Evolutionary conservation across 2,329 filamentous ascomycete species (phyloP).

Genomic region (Geosmithia flava): DNA sequence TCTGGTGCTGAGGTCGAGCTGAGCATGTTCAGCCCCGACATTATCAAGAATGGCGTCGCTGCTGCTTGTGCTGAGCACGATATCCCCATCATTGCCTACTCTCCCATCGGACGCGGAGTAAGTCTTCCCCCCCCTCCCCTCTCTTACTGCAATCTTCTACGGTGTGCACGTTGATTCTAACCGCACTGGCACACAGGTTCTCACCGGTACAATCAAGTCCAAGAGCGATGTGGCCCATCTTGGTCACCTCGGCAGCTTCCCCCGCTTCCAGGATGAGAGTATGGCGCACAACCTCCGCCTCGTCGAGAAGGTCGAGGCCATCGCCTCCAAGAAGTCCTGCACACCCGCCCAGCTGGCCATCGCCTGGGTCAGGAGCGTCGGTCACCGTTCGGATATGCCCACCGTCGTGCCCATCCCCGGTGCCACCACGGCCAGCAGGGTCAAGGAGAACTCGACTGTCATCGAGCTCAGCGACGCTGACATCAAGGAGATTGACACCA

Average conservation of each 20-base stretch:
- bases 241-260: constrained; percentile 30
- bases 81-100: constrained; percentile 63
- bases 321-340: constrained; percentile 47
- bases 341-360: constrained; percentile 55
- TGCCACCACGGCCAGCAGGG: constrained; percentile 39
- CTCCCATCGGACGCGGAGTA: constrained; percentile 50
- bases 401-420: constrained; percentile 56
- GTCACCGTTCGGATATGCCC: constrained; percentile 37
- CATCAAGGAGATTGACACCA: constrained; percentile 33
- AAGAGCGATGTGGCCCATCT: constrained; percentile 40
- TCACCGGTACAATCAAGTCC: constrained; percentile 42
- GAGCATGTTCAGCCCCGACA: constrained; percentile 34
- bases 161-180: too few species aligned
- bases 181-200: constrained; percentile 32
- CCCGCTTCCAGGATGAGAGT: constrained; percentile 49
- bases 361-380: constrained; percentile 44
- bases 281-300: constrained; percentile 53
- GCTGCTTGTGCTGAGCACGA: constrained; percentile 46
- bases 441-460: constrained; percentile 46
- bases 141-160: too few species aligned
- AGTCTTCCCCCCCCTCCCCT: constrained; percentile 6
- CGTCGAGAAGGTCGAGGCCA: constrained; percentile 38
- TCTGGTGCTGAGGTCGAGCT: constrained; percentile 41
- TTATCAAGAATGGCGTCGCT: constrained; percentile 36
- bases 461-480: constrained; percentile 38